These are phyloP conservation scores for Pseudogymnoascus verrucosus DNA, from an alignment of 2,329 filamentous ascomycete genomes.

Conservation along the genomic window DNA sequence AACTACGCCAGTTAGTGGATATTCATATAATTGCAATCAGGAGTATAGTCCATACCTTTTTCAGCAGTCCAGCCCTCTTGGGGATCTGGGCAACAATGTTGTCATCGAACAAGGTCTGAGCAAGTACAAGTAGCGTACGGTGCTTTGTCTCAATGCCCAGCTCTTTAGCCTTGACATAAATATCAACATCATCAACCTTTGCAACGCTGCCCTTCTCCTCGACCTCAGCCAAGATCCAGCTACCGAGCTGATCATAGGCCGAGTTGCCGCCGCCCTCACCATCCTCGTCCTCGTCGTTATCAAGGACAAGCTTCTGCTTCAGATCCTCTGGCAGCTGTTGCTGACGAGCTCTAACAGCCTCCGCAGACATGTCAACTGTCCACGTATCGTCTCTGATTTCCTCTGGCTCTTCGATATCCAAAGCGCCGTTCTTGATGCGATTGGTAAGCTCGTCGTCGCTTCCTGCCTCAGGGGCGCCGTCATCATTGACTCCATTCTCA, in stretches of 20 bases:
- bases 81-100: slow-evolving; percentile 83
- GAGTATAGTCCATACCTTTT: slow-evolving; percentile 53
- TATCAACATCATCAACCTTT: slow-evolving; percentile 78
- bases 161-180: slow-evolving; percentile 96
- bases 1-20: slow-evolving; percentile 39
- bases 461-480: slow-evolving; percentile 54
- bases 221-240: slow-evolving; percentile 76
- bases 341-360: slow-evolving; percentile 88
- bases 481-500: slow-evolving; percentile 45
- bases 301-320: slow-evolving; percentile 81
- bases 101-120: slow-evolving; percentile 88
- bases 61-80: slow-evolving; percentile 75
- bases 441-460: slow-evolving; percentile 91
- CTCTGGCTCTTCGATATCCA: slow-evolving; percentile 59
- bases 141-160: slow-evolving; percentile 91
- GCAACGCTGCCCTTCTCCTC: slow-evolving; percentile 64
- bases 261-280: slow-evolving; percentile 67
- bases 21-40: slow-evolving; percentile 16
- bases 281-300: slow-evolving; percentile 71
- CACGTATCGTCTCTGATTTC: slow-evolving; percentile 81
- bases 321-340: slow-evolving; percentile 90
- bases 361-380: slow-evolving; percentile 94
- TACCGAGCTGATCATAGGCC: slow-evolving; percentile 82
- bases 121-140: slow-evolving; percentile 83
- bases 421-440: slow-evolving; percentile 58